Conservation (phyloP, 768 basidiomycete genomes). For the Leccinum truebloodii region DNA sequence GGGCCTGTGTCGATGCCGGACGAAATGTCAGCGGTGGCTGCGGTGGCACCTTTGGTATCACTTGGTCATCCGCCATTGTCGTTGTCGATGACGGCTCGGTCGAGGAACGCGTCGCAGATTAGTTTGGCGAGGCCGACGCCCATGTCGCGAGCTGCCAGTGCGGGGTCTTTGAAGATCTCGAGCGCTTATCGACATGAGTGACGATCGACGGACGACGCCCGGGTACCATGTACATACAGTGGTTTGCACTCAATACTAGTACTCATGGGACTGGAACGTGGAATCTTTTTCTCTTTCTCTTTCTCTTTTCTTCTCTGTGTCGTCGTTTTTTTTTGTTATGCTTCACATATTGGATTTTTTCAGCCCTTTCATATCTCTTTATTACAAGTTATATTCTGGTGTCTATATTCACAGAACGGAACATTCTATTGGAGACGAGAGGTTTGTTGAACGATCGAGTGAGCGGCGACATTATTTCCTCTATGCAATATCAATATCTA, state of each 20-base stretch:
- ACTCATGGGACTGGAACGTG: neutral
- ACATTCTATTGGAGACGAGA: neutral
- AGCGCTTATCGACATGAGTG: constrained; percentile 16
- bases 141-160: constrained; percentile 38
- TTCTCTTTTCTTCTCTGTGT: neutral
- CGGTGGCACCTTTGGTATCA: constrained; percentile 15
- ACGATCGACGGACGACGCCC: neutral
- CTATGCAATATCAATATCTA: neutral
- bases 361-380: neutral
- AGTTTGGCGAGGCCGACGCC: constrained; percentile 52
- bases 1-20: constrained; percentile 12
- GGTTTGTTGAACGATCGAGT: neutral
- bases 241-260: neutral
- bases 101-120: constrained; percentile 67
- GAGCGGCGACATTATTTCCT: neutral
- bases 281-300: neutral
- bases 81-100: constrained; percentile 50
- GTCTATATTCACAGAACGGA: neutral
- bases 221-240: neutral
- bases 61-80: constrained; percentile 39
- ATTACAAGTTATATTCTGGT: neutral
- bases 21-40: neutral
- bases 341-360: neutral
- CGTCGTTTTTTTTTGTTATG: neutral
- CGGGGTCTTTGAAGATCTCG: constrained; percentile 12